These are phyloP conservation scores for Sclerotinia spermophila DNA, from an alignment of 2,329 filamentous ascomycete genomes.

Conservation along the genomic window DNA sequence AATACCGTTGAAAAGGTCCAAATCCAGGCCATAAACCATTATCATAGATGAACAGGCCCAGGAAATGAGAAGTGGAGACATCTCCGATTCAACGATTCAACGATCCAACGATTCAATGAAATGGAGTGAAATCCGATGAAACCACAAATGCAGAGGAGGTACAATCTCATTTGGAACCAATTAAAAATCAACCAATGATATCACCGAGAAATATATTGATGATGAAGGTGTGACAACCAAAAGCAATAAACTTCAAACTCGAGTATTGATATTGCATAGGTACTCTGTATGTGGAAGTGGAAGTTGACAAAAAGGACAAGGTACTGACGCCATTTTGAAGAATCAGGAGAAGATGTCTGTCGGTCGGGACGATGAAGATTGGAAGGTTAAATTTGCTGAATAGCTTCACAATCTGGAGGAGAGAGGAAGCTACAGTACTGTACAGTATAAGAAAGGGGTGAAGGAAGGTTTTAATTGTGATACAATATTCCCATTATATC, in stretches of 20 bases:
- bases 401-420: background rate
- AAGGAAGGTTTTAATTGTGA: too few species aligned
- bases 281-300: background rate
- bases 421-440: background rate
- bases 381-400: background rate
- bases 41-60: background rate
- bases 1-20: background rate
- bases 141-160: too few species aligned
- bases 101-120: background rate
- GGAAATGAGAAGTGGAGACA: background rate
- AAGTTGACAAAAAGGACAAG: too few species aligned
- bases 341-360: background rate
- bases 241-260: conserved; percentile 4
- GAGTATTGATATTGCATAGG: background rate
- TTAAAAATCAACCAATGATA: background rate
- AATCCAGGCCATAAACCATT: background rate
- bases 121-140: background rate
- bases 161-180: background rate
- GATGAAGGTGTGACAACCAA: background rate
- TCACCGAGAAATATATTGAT: background rate
- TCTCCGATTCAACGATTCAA: background rate
- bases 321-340: background rate
- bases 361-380: background rate
- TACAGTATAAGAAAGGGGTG: background rate
- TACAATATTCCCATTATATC: background rate